Conservation (phyloP, 148 eudicot species). For the Simmondsia chinensis region DNA sequence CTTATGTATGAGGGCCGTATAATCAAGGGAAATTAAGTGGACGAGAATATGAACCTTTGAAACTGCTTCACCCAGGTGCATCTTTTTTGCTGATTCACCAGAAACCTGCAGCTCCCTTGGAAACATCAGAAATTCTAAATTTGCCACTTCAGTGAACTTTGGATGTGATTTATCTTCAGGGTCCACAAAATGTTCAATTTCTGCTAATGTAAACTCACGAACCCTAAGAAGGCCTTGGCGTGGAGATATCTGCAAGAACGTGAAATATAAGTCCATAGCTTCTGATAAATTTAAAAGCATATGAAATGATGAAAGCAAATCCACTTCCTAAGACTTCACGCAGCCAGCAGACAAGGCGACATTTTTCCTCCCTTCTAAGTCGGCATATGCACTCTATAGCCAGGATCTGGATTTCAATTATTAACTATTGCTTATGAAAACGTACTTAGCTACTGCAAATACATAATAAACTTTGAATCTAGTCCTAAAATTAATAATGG, state of each 20-base stretch:
- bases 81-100: constrained; percentile 59
- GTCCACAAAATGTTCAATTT: constrained; percentile 96
- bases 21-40: neutral
- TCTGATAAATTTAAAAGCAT: neutral
- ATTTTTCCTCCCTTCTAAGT: too few relatives aligned
- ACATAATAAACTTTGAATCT: too few relatives aligned
- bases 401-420: too few relatives aligned
- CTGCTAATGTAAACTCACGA: constrained; percentile 91
- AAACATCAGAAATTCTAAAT: constrained; percentile 78
- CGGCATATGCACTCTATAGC: too few relatives aligned
- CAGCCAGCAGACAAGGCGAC: too few relatives aligned
- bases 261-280: neutral
- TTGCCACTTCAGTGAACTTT: constrained; percentile 67
- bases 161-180: constrained; percentile 91
- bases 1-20: too few relatives aligned
- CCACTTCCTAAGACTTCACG: too few relatives aligned
- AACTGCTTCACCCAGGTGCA: constrained; percentile 65
- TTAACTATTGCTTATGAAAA: too few relatives aligned
- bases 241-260: constrained; percentile 76
- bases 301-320: too few relatives aligned
- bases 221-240: constrained; percentile 96
- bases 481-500: too few relatives aligned
- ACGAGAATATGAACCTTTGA: constrained; percentile 42
- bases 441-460: too few relatives aligned
- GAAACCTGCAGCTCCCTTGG: constrained; percentile 93